Conservation (phyloP, 768 basidiomycete genomes). For the Trametes cingulata region DNA sequence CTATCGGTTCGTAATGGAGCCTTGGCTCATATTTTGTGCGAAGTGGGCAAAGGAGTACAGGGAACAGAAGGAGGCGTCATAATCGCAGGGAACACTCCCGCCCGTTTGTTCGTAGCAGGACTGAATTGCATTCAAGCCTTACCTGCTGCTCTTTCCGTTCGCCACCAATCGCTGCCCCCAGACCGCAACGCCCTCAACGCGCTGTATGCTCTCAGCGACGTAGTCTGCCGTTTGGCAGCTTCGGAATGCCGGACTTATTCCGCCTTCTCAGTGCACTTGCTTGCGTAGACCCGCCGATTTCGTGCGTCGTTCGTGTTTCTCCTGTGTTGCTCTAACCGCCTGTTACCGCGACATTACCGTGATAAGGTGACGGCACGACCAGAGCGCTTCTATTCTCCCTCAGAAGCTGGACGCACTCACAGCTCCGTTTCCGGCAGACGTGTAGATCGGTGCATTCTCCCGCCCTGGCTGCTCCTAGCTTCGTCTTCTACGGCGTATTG, state of each 20-base stretch:
- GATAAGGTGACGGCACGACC: not conserved
- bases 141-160: no score
- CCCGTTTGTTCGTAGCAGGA: not conserved
- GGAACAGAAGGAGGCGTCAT: slow-evolving; percentile 27
- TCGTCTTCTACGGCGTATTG: not conserved
- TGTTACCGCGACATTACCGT: not conserved
- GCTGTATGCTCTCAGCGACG: no score
- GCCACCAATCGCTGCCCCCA: no score
- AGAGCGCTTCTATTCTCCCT: not conserved
- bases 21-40: not conserved
- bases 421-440: not conserved
- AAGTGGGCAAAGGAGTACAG: slow-evolving; percentile 58
- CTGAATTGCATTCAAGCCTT: no score
- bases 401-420: not conserved
- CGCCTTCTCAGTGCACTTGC: no score
- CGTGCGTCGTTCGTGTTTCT: no score
- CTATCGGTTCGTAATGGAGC: not conserved
- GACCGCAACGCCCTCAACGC: no score
- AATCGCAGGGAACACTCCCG: not conserved
- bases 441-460: not conserved
- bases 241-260: not conserved
- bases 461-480: not conserved
- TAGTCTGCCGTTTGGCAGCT: not conserved
- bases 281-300: no score
- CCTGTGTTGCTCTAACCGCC: not conserved